Evolutionary conservation across 805 yeast species (phyloP).

Genomic region (Ogataea saltuana): DNA sequence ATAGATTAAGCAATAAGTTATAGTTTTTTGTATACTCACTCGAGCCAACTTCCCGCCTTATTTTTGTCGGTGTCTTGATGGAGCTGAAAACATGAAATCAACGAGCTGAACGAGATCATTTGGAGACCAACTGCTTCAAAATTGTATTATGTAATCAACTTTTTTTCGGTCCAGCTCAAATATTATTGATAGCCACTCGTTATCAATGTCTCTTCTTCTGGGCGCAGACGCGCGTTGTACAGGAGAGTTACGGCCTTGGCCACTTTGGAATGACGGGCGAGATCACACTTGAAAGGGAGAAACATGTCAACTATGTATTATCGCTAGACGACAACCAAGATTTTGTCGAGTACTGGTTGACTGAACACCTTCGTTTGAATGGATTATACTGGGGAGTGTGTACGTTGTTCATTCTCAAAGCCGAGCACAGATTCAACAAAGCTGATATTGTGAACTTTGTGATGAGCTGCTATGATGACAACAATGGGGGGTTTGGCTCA

Average conservation of each 20-base stretch:
- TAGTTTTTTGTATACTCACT: constrained; percentile 1
- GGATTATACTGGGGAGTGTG: constrained; percentile 96
- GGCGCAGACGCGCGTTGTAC: too few species aligned
- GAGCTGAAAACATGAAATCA: too few species aligned
- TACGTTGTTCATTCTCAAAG: constrained; percentile 62
- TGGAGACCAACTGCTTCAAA: neutral
- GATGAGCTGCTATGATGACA: constrained; percentile 56
- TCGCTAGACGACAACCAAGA: constrained; percentile 54
- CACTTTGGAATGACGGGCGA: neutral
- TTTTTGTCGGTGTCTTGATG: too few species aligned
- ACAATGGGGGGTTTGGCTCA: constrained; percentile 83
- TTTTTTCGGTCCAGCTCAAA: neutral
- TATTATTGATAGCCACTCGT: neutral
- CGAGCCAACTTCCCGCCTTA: too few species aligned
- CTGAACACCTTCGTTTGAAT: constrained; percentile 86
- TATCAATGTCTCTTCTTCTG: too few species aligned
- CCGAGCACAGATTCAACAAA: constrained; percentile 57
- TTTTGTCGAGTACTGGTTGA: constrained; percentile 79
- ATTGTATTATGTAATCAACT: neutral
- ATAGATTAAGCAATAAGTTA: constrained; percentile 21
- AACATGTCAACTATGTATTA: constrained; percentile 59
- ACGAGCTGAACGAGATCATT: too few species aligned
- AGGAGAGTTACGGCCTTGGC: neutral
- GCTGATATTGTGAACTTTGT: constrained; percentile 70
- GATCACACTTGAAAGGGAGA: constrained; percentile 34